phyloP scores from a whole-genome alignment of 1,284 basidiomycete genomes.

The Trichosporon asahii region DNA sequence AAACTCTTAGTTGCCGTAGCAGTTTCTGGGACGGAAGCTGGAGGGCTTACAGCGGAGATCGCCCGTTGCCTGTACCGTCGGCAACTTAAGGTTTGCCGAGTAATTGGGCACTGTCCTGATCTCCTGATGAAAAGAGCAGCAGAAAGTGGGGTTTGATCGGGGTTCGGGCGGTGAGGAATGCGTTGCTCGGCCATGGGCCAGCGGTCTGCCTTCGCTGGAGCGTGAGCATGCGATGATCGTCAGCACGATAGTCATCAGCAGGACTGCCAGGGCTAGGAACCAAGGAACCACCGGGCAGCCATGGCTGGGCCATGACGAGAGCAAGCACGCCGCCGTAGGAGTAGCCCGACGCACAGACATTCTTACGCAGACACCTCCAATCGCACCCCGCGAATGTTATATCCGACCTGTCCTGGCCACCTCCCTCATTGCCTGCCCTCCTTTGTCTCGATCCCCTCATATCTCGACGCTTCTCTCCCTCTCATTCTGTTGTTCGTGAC shows the following conservation, averaged over 20 bases:
- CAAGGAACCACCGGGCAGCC: not conserved
- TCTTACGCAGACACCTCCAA: not conserved
- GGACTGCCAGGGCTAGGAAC: not conserved
- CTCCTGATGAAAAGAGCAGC: not conserved
- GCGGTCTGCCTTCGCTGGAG: not conserved
- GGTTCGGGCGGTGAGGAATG: not conserved
- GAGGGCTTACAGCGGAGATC: not conserved
- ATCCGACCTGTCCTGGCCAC: not conserved
- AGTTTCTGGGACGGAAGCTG: not conserved
- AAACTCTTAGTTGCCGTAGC: not conserved
- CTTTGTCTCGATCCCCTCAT: not conserved
- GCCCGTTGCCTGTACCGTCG: not conserved
- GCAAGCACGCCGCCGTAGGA: not conserved
- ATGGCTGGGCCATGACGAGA: not conserved
- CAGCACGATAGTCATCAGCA: not conserved
- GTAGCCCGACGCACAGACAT: not conserved
- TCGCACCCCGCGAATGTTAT: not conserved
- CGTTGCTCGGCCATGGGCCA: conserved; percentile 1
- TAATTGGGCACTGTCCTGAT: not conserved
- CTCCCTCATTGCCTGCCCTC: not conserved
- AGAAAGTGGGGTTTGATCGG: not conserved
- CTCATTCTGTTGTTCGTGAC: not conserved
- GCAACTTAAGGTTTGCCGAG: not conserved
- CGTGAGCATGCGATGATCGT: not conserved
- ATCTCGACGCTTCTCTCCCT: not conserved